Base-by-base conservation (phyloP, 2,329 filamentous ascomycete genomes). In the Xylaria sp. region DNA sequence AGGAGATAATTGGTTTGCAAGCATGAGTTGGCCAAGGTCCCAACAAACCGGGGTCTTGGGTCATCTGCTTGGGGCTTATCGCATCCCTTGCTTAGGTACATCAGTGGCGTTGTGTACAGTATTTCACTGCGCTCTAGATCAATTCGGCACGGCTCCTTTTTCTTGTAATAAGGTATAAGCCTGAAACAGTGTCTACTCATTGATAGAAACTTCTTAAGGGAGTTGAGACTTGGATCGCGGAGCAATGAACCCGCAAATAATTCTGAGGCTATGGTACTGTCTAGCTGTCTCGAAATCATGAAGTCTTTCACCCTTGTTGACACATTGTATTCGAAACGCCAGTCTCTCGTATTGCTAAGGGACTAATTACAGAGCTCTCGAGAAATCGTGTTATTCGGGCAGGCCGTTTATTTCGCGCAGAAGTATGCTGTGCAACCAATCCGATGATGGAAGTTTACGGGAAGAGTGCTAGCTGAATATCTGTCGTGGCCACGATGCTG, bases 401-500 rank as follows among this genome's bases (percentile, higher is more conserved):
- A 59, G 8, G 43, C 41, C 39, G n/a, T 54, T 52, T 48, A 43
- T 59, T 18, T 39, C 64, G 15, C 36, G 51, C 49, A 28, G 23
- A 54, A 12, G 13, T 36, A 7, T 41, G 33, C 13, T n/a, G 18
- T 39, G 41, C 46, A 25, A 46, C 23, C 33, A 48, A 20, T 7
- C 41, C 41, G n/a, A 43, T 23, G 13, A 33, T 13, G n/a, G 15
- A 15, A 31, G 31, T 33, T 46, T 31, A 23, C 23, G 55, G 20
- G 20, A 7, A 28, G 41, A 9, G 4, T 13, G 36, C 25, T 8
- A 54, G 56, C 61, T 55, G 31, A 61, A 43, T 33, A 9, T 18
- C 8, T 1, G 39, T 60, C 62, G 61, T 57, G 23, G 43, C 61
- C 33, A 57, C 66, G 66, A 68, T 33, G 31, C 48, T 43, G 55